Base-by-base conservation (phyloP, 1,139 yeast species). In the Candida labiduridarum region DNA sequence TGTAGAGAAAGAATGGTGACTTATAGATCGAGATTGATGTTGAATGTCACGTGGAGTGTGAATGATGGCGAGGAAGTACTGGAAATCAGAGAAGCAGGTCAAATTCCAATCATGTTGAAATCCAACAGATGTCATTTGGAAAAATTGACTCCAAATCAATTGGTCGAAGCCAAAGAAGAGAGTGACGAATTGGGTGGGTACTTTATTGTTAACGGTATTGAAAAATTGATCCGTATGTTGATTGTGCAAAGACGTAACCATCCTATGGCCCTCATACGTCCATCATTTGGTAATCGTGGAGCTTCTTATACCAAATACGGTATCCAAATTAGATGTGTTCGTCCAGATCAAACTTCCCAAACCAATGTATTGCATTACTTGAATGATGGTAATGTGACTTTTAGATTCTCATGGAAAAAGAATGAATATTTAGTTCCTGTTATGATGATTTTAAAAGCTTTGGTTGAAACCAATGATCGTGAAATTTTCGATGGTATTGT, bases 241-340 rank as follows among this genome's bases (percentile, higher is more conserved):
- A 91, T 94, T 76, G 97, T 94, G 18, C 99, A 94, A 73, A 87
- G 98, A 71, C 82, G 99, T 70, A 94, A 95, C 69, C 98, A 91
- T 66, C 96, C 98, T 18, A 90, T 94, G 97, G 98, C 98, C 9
- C 84, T 94, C 60, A 86, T 91, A 54, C 90, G 99, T 74, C 96
- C 97, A 33, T 88, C 96, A 15, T 94, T 94, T 65, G 87, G 87
- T 48, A 91, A 91, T 72, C 87, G 99, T 78, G 99, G 99, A 60
- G 87, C 94, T 12, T 72, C 91, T 7, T 94, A 95, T 72, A 78
- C 97, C 46, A 84, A 86, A 57, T 95, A 72, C 60, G 99, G 99
- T 84, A 83, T 94, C 53, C 98, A 92, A 74, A 88, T 94, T 55
- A 83, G 99, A 72, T 83, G 88, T 57, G 97, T 91, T 5, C 84